Evolutionary conservation across 2,329 filamentous ascomycete genomes (phyloP), one percentile per base, ranked within the genome.

Genomic region (Tolypocladium tundrense): DNA sequence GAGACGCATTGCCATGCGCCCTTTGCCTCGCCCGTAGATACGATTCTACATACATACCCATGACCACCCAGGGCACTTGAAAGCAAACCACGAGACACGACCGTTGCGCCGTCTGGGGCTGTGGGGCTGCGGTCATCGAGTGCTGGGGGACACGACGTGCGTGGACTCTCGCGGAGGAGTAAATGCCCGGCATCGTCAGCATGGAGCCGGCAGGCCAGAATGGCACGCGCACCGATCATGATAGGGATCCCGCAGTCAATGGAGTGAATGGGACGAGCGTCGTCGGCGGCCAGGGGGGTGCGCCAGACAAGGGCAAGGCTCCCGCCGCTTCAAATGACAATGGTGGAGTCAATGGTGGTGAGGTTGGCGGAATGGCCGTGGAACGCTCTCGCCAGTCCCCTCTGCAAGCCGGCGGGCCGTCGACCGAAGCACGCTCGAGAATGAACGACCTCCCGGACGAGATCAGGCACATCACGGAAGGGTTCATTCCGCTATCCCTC

Each of bases 401-500:
- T 13, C 24, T 4, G 16, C 55, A 57, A 54, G 51, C 13, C 43
- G 58, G 41, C 59, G 62, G 59, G 54, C 60, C 53, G 43, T 39
- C 40, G 21, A 53, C 40, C 2, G 45, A 37, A 33, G 13, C 43
- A 40, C 58, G 9, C 13, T 56, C 52, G 42, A 58, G 75, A 60
- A 80, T 84, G 75, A 82, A 84, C 66, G 77, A 85, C 60, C 71
- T 85, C 1, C 83, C 84, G 13, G 79, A 82, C 59, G 82, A 85
- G 66, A 83, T 88, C 42, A 72, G 76, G 42, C 90, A 96, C 67
- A 88, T 96, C 59, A 87, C 87, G 0, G 77, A 86, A 58, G 87
- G 85, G 40, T 95, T 91, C 69, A 80, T 93, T 58, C 86, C 90
- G 4, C 79, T 97, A 24, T 85, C 86, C 5, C 81, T 81, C 16